phyloP scores from a whole-genome alignment of 768 basidiomycete genomes.

The Porphyrellus cyaneotinctus region DNA sequence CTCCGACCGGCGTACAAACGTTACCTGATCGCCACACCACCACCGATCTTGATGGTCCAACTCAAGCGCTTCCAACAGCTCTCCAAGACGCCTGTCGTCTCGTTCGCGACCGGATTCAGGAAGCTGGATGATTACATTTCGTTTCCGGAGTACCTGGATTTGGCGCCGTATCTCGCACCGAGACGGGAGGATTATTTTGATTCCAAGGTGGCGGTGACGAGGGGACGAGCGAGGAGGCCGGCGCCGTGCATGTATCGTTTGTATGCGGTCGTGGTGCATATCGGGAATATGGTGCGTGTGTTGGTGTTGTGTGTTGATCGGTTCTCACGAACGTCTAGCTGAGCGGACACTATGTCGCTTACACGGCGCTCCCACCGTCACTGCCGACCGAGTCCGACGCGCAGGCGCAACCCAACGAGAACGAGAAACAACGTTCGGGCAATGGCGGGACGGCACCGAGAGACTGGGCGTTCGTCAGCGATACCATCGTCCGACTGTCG shows the following conservation, averaged over 20 bases:
- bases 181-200: slow-evolving; percentile 66
- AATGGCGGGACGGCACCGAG: slow-evolving; percentile 23
- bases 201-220: slow-evolving; percentile 26
- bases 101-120: slow-evolving; percentile 71
- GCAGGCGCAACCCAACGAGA: not conserved
- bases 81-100: slow-evolving; percentile 54
- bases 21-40: slow-evolving; percentile 82
- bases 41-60: slow-evolving; percentile 87
- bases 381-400: slow-evolving; percentile 15
- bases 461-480: slow-evolving; percentile 92
- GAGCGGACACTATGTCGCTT: slow-evolving; percentile 87
- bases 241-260: slow-evolving; percentile 60
- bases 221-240: slow-evolving; percentile 25
- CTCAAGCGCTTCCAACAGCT: slow-evolving; percentile 93
- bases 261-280: slow-evolving; percentile 82
- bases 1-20: slow-evolving; percentile 89
- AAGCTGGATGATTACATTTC: slow-evolving; percentile 89
- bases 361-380: slow-evolving; percentile 62
- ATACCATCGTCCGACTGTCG: slow-evolving; percentile 77
- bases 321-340: slow-evolving; percentile 43
- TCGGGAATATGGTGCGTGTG: slow-evolving; percentile 74
- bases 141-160: slow-evolving; percentile 84
- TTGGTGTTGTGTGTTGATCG: not conserved
- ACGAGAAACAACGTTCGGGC: slow-evolving; percentile 9
- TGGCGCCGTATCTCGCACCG: slow-evolving; percentile 85